Conservation (phyloP, 345 rosid species). For the Excoecaria agallocha region DNA sequence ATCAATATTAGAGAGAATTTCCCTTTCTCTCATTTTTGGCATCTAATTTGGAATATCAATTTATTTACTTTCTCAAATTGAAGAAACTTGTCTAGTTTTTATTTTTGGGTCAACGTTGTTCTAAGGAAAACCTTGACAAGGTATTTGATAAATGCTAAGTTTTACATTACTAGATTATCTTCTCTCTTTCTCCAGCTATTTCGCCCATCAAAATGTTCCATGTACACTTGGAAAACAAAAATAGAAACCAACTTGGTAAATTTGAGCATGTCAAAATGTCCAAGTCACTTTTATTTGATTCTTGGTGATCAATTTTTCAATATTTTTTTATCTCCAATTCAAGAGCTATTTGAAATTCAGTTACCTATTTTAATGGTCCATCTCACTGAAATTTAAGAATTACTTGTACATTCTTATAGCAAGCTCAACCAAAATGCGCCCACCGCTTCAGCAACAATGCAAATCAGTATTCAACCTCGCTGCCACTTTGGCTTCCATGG, state of each 20-base stretch:
- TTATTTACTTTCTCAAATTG: not conserved
- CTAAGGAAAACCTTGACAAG: too few relatives aligned
- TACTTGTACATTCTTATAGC: not conserved
- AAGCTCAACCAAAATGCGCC: not conserved
- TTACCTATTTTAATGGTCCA: not conserved
- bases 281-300: not conserved
- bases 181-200: too few relatives aligned
- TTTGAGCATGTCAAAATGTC: too few relatives aligned
- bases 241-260: too few relatives aligned
- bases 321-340: not conserved
- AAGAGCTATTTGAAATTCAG: not conserved
- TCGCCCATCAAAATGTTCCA: too few relatives aligned
- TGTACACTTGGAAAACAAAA: too few relatives aligned
- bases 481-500: constrained; percentile 26
- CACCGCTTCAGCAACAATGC: constrained; percentile 5
- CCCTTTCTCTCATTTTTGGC: not conserved
- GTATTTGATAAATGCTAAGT: too few relatives aligned
- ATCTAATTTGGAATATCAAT: not conserved
- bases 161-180: too few relatives aligned
- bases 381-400: not conserved
- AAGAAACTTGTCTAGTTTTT: not conserved
- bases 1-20: not conserved
- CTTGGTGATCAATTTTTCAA: not conserved
- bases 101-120: too few relatives aligned
- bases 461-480: constrained; percentile 16